Evolutionary conservation across 805 yeast genomes (phyloP).

Genomic region (Scheffersomyces amazonensis): DNA sequence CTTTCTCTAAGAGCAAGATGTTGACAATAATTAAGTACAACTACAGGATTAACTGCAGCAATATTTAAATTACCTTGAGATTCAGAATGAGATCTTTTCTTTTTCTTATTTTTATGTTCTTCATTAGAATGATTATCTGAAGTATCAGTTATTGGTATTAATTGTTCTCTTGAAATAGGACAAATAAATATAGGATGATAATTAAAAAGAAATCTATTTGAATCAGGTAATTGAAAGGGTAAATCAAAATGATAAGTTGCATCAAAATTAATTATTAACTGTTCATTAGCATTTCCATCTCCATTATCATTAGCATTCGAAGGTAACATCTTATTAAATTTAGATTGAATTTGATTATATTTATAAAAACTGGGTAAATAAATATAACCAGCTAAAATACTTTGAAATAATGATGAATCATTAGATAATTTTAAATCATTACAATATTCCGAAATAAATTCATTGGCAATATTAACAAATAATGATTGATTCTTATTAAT

Average conservation of each 20-base stretch:
- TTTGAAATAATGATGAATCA: conserved; percentile 40
- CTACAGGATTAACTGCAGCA: conserved; percentile 43
- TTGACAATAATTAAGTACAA: conserved; percentile 38
- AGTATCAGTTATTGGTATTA: conserved; percentile 28
- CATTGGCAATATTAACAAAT: conserved; percentile 36
- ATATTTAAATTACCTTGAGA: too few species aligned
- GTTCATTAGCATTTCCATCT: not conserved
- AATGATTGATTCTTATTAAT: conserved; percentile 25
- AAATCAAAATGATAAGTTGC: conserved; percentile 29
- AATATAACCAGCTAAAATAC: conserved; percentile 36
- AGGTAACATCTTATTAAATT: conserved; percentile 14
- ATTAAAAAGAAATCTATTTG: conserved; percentile 35
- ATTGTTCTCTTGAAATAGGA: conserved; percentile 43
- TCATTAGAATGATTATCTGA: not conserved
- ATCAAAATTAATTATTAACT: conserved; percentile 4
- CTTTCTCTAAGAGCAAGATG: conserved; percentile 43
- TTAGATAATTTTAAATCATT: conserved; percentile 33
- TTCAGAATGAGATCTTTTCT: conserved; percentile 4
- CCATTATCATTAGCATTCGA: not conserved
- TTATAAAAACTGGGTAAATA: conserved; percentile 43
- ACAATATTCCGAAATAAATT: conserved; percentile 39
- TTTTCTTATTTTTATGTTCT: conserved; percentile 17
- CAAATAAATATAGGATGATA: conserved; percentile 46
- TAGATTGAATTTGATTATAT: conserved; percentile 34
- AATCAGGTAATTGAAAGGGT: conserved; percentile 41